Evolutionary conservation across 1,139 yeast genomes (phyloP), one percentile per base, ranked within the genome.

Genomic region (Saccharomyces hybrid): DNA sequence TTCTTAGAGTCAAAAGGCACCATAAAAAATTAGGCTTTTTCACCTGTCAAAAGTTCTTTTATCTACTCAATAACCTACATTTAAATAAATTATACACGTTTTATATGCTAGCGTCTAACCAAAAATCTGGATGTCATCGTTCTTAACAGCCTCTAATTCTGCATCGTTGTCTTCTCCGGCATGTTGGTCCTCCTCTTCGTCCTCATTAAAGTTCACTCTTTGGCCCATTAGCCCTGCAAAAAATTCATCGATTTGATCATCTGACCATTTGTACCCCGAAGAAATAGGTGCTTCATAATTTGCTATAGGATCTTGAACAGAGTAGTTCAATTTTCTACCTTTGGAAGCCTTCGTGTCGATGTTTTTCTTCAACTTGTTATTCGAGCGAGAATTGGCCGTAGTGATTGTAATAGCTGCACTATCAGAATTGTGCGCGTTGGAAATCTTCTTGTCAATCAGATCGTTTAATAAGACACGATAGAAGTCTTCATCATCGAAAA

Each of bases 401-500:
- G 68, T 65, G 8, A 63, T 59, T 11, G 60, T 60, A 23, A 60
- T 59, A 23, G 58, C 59, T 28, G 54, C 53, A 28, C 57, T 58
- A 14, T 57, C 59, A 20, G 47, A 50, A 46, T 51, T 58, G 50
- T 63, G 69, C 2, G 79, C 62, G 64, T 79, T 81, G 1, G 80
- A 78, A 74, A 77, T 80, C 68, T 80, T 88, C 64, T 87, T 86
- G 65, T 93, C 97, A 26, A 95, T 95, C 67, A 95, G 76, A 65
- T 95, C 99, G 64, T 90, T 89, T 59, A 95, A 78, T 61, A 93
- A 74, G 5, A 86, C 82, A 57, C 96, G 78, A 72, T 95, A 95
- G 69, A 95, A 95, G 70, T 95, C 99, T 61, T 90, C 96, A 68
- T 95, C 99, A 66, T 95, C 98, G 67, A 87, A 95, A 16, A 93